Conservation (phyloP, 192 early-diverging fungal genomes). For the Powellomyces hirtus region DNA sequence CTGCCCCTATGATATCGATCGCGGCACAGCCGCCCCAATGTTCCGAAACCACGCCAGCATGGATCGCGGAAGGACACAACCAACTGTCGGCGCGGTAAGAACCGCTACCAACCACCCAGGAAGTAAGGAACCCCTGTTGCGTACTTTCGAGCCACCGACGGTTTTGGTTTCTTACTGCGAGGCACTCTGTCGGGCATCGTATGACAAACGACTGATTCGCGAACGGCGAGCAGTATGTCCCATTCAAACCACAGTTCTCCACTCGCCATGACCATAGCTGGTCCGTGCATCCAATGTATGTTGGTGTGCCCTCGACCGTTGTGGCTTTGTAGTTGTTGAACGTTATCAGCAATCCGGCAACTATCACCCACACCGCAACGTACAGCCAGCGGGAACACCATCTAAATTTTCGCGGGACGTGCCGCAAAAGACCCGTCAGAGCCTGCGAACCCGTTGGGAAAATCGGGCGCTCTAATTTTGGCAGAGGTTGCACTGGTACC, state of each 20-base stretch:
- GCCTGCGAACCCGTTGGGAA: neutral
- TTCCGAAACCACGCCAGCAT: constrained; percentile 30
- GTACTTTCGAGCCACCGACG: constrained; percentile 18
- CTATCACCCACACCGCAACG: constrained; percentile 9
- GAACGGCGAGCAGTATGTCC: constrained; percentile 21
- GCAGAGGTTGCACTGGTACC: neutral
- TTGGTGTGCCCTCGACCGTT: neutral
- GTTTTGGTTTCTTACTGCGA: constrained; percentile 15
- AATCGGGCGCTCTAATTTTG: neutral
- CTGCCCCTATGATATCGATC: constrained; percentile 10
- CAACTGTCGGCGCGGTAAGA: constrained; percentile 34
- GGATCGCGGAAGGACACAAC: constrained; percentile 34
- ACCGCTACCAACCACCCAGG: constrained; percentile 33
- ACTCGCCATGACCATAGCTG: constrained; percentile 17
- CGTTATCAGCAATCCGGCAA: constrained; percentile 8
- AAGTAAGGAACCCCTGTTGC: constrained; percentile 1
- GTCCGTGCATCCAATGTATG: constrained; percentile 12
- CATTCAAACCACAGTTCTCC: constrained; percentile 15
- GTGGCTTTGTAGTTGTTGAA: constrained; percentile 26
- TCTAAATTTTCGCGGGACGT: neutral
- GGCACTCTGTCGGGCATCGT: constrained; percentile 20
- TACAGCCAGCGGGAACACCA: constrained; percentile 5
- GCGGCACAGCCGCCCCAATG: constrained; percentile 31
- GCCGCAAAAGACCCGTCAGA: neutral
- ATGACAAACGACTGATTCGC: constrained; percentile 8